Evolutionary conservation across 2,329 filamentous ascomycete genomes (phyloP).

Genomic region (Neofusicoccum sp.): DNA sequence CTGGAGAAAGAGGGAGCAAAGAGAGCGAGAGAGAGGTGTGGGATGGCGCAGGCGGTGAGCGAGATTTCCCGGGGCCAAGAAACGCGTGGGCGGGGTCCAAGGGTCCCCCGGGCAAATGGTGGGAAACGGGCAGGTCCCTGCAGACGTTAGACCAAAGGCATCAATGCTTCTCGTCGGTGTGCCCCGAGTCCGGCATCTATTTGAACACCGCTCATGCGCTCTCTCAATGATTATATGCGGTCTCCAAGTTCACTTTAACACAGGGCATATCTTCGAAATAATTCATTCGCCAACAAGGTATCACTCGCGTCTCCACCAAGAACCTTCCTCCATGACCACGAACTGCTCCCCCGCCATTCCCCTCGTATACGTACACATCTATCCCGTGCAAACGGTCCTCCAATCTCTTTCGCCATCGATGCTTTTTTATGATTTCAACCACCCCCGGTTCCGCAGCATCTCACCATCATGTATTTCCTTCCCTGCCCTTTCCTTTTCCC

Average conservation of each 20-base stretch:
- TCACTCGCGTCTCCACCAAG: not conserved
- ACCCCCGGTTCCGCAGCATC: too few relatives aligned
- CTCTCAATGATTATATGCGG: too few relatives aligned
- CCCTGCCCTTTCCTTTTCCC: conserved; percentile 5
- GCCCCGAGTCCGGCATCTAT: too few relatives aligned
- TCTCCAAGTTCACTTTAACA: too few relatives aligned
- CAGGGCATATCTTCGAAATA: not conserved
- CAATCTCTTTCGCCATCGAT: not conserved
- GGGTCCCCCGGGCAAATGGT: not conserved
- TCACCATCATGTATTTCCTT: not conserved
- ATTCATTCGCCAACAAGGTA: not conserved
- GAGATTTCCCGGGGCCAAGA: not conserved
- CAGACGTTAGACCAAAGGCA: conserved; percentile 2
- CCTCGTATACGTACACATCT: not conserved
- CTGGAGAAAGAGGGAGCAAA: not conserved
- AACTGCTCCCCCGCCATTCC: not conserved
- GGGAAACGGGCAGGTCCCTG: not conserved
- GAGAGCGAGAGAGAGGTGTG: not conserved
- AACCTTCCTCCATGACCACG: not conserved
- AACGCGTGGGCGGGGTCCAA: not conserved
- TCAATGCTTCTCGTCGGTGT: too few relatives aligned
- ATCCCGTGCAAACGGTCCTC: not conserved
- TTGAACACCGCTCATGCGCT: too few relatives aligned
- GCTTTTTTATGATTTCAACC: not conserved
- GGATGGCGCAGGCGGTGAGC: conserved; percentile 8